A percentile compares a stretch with the other conserved stretches of the same genome.
phyloP scores from a whole-genome alignment of 768 basidiomycete genomes.

The Lentinula guzmanii region DNA sequence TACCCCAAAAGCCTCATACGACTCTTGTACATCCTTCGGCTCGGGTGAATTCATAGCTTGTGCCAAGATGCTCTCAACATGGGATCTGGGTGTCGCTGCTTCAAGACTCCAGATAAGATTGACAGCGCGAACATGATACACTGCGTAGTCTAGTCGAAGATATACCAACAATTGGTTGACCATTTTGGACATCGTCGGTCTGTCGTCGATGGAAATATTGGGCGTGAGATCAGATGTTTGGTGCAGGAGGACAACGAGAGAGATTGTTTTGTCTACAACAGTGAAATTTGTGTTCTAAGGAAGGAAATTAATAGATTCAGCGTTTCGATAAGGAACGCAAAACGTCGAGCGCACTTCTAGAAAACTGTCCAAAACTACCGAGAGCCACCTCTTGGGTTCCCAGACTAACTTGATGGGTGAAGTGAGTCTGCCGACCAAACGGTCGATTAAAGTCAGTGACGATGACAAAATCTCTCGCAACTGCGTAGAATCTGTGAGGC shows the following conservation, averaged over 20 bases:
- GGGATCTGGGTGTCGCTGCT: conserved; percentile 41
- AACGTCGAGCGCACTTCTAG: conserved; percentile 38
- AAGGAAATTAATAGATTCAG: not conserved
- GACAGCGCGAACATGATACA: conserved; percentile 79
- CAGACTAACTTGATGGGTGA: conserved; percentile 40
- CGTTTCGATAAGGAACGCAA: conserved; percentile 4
- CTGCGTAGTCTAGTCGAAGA: conserved; percentile 55
- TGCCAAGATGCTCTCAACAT: conserved; percentile 78
- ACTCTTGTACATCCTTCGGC: conserved; percentile 39
- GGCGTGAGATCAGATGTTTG: conserved; percentile 46
- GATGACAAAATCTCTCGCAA: conserved; percentile 49
- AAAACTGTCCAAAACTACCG: conserved; percentile 44
- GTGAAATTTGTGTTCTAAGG: conserved; percentile 58
- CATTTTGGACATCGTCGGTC: conserved; percentile 52
- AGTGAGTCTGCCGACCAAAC: conserved; percentile 39
- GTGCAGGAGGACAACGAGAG: conserved; percentile 50
- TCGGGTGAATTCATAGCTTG: conserved; percentile 59
- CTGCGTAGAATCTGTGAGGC: conserved; percentile 21
- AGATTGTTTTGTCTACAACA: conserved; percentile 57
- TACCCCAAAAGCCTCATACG: conserved; percentile 86
- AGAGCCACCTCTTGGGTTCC: conserved; percentile 63
- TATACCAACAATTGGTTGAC: conserved; percentile 68
- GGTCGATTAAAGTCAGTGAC: conserved; percentile 44
- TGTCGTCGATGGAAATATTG: conserved; percentile 46
- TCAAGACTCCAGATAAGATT: conserved; percentile 81